Percentiles rank a stretch among this genome's conserved stretches.
Evolutionary conservation across 805 yeast species (phyloP).

Genomic region (Candida sphagnicola): DNA sequence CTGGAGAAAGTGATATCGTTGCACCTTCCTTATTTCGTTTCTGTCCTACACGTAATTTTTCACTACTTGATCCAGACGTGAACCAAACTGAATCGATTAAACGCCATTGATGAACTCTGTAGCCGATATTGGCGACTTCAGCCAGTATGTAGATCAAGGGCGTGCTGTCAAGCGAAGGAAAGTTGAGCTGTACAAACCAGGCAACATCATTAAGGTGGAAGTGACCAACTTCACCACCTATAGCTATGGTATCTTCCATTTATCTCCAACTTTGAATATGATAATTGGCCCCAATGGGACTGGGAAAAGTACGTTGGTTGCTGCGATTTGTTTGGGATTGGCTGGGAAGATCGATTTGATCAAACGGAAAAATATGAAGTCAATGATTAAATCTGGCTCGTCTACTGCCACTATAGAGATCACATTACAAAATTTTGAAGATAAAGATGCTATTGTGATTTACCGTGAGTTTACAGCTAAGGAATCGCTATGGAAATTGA

Average conservation of each 20-base stretch:
- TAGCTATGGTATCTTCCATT: constrained; percentile 60
- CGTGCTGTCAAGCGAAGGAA: constrained; percentile 2
- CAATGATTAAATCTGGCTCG: constrained; percentile 71
- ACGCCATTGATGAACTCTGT: neutral
- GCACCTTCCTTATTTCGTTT: too few species aligned
- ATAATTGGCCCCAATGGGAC: constrained; percentile 96
- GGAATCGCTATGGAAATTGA: constrained; percentile 51
- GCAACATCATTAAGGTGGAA: constrained; percentile 47
- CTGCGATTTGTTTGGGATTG: constrained; percentile 86
- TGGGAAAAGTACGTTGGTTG: constrained; percentile 89
- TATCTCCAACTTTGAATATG: constrained; percentile 84
- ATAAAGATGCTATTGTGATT: constrained; percentile 33
- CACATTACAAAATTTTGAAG: constrained; percentile 39
- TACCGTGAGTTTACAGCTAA: constrained; percentile 44
- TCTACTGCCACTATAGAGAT: constrained; percentile 45
- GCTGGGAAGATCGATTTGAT: constrained; percentile 74
- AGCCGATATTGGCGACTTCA: constrained; percentile 7
- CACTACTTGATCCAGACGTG: too few species aligned
- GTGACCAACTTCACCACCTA: constrained; percentile 68
- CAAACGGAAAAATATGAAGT: constrained; percentile 63
- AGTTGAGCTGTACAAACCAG: constrained; percentile 29
- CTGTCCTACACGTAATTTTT: too few species aligned
- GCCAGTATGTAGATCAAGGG: constrained; percentile 4
- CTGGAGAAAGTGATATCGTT: too few species aligned
- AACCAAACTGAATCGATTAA: too few species aligned